A percentile compares a stretch with the other conserved stretches of the same genome.
These are phyloP conservation scores for Monascus ruber DNA, from an alignment of 2,329 filamentous ascomycete species.

Conservation along the genomic window DNA sequence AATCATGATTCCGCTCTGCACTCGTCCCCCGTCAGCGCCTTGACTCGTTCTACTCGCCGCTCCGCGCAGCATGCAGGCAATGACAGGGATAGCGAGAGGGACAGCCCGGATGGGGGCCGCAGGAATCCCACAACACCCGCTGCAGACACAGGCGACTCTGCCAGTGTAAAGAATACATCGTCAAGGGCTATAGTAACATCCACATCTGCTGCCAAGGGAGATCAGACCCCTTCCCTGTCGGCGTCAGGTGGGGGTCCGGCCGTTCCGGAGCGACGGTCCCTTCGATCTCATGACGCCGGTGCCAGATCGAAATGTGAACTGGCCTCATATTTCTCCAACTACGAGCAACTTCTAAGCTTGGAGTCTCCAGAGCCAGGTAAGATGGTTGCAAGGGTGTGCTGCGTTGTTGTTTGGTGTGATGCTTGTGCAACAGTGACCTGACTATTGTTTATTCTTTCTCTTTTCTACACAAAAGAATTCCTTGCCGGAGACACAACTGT, in stretches of 20 bases:
- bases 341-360: slow-evolving; percentile 86
- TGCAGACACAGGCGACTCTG: slow-evolving; percentile 1
- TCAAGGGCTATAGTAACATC: too few relatives aligned
- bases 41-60: slow-evolving; percentile 8
- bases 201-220: too few relatives aligned
- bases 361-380: slow-evolving; percentile 66
- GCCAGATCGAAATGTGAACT: slow-evolving; percentile 84
- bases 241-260: neutral
- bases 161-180: neutral
- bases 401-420: neutral
- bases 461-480: slow-evolving; percentile 44
- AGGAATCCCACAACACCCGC: slow-evolving; percentile 1
- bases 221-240: slow-evolving; percentile 1
- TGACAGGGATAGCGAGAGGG: slow-evolving; percentile 2
- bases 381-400: slow-evolving; percentile 1
- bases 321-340: slow-evolving; percentile 81
- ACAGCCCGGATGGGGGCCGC: neutral
- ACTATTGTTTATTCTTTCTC: neutral
- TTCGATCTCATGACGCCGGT: slow-evolving; percentile 74
- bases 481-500: slow-evolving; percentile 63
- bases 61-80: slow-evolving; percentile 2
- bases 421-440: too few relatives aligned
- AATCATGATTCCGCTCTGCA: neutral
- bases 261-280: slow-evolving; percentile 53
- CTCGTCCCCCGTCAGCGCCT: slow-evolving; percentile 4